Evolutionary conservation across 2,329 filamentous ascomycete genomes (phyloP).

Genomic region (Apiospora arundinis): DNA sequence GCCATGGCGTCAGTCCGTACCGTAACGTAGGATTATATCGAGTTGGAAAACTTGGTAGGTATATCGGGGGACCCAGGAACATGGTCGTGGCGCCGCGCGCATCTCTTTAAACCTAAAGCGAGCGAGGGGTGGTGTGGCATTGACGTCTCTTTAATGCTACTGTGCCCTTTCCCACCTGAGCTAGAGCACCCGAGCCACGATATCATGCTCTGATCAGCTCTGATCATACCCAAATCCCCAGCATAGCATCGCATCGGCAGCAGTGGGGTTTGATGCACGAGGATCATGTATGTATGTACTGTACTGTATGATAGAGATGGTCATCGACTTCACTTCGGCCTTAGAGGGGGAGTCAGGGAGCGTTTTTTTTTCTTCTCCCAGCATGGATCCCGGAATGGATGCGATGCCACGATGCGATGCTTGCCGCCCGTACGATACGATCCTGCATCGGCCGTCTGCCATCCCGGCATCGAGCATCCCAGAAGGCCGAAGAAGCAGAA

Average conservation of each 20-base stretch:
- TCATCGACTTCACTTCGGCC: slow-evolving; percentile 12
- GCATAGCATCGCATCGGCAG: slow-evolving; percentile 17
- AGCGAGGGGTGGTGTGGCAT: slow-evolving; percentile 12
- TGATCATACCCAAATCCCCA: slow-evolving; percentile 2
- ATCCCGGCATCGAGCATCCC: not conserved
- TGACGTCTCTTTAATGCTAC: slow-evolving; percentile 13
- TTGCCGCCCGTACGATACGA: slow-evolving; percentile 5
- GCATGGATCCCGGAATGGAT: not conserved
- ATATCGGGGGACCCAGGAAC: not conserved
- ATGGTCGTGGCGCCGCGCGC: slow-evolving; percentile 11
- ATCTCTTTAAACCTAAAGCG: slow-evolving; percentile 12
- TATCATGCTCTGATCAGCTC: slow-evolving; percentile 10
- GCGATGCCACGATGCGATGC: no score
- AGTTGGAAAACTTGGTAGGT: not conserved
- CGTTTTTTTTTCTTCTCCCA: not conserved
- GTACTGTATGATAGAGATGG: not conserved
- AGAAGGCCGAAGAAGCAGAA: not conserved
- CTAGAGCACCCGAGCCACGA: slow-evolving; percentile 13
- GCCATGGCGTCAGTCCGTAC: not conserved
- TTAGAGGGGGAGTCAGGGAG: not conserved
- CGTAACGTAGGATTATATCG: not conserved
- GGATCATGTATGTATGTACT: not conserved
- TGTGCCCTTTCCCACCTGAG: not conserved
- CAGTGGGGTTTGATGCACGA: slow-evolving; percentile 11
- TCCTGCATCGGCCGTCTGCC: not conserved